These are phyloP conservation scores for Austropuccinia psidii DNA, from an alignment of 1,284 basidiomycete species.

Conservation along the genomic window DNA sequence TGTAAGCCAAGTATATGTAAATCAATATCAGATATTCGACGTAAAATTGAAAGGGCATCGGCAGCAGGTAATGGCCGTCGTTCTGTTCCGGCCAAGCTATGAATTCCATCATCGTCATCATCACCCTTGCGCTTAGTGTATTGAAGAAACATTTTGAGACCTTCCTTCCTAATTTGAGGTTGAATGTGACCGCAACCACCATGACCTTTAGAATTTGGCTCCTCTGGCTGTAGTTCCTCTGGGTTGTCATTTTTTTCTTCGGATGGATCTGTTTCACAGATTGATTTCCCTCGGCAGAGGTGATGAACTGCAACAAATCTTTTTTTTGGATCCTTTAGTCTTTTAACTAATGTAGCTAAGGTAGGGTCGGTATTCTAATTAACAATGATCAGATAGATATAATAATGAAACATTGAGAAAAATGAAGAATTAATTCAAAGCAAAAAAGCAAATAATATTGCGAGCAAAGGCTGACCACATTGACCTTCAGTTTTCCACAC, in stretches of 20 bases:
- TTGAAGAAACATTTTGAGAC: slow-evolving; percentile 88
- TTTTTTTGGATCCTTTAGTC: slow-evolving; percentile 76
- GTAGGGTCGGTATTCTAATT: slow-evolving; percentile 65
- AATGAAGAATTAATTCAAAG: slow-evolving; percentile 35
- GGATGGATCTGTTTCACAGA: slow-evolving; percentile 66
- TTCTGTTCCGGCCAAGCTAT: slow-evolving; percentile 63
- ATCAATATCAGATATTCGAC: slow-evolving; percentile 85
- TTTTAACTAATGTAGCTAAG: slow-evolving; percentile 73
- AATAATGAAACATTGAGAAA: slow-evolving; percentile 35
- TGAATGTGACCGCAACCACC: slow-evolving; percentile 93
- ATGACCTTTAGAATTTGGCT: slow-evolving; percentile 62
- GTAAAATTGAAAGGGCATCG: slow-evolving; percentile 83
- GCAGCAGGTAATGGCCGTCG: slow-evolving; percentile 78
- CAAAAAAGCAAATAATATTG: slow-evolving; percentile 40
- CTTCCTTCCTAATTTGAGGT: slow-evolving; percentile 87
- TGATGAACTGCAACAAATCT: slow-evolving; percentile 80
- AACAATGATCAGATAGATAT: slow-evolving; percentile 39
- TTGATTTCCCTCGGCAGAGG: slow-evolving; percentile 73
- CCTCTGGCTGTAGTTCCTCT: slow-evolving; percentile 64
- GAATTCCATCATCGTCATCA: slow-evolving; percentile 58
- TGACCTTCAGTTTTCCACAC: slow-evolving; percentile 94
- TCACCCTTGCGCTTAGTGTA: slow-evolving; percentile 90
- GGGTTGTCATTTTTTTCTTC: slow-evolving; percentile 58
- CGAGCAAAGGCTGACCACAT: slow-evolving; percentile 64
- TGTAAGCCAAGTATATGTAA: slow-evolving; percentile 87